Evolutionary conservation across 192 early-diverging fungal species (phyloP).

Genomic region (Linnemannia exigua): DNA sequence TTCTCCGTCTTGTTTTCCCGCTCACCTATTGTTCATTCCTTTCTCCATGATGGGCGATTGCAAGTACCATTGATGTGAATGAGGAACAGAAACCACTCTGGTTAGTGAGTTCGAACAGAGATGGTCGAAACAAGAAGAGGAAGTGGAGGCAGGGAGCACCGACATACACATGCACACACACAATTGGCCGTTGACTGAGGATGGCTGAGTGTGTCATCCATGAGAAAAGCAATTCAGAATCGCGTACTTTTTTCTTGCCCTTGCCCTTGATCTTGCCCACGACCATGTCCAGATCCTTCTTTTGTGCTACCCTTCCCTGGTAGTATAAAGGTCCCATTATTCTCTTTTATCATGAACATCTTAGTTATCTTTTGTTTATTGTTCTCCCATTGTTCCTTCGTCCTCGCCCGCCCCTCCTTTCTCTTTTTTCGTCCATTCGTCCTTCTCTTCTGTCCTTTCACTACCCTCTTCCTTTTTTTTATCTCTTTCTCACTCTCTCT

Average conservation of each 20-base stretch:
- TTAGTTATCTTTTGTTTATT: neutral
- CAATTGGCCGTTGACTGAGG: neutral
- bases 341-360: neutral
- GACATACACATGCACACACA: neutral
- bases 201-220: neutral
- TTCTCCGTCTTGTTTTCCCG: neutral
- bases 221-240: neutral
- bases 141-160: neutral
- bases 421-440: neutral
- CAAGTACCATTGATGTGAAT: neutral
- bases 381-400: neutral
- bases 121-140: neutral
- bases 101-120: neutral
- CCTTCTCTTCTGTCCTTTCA: neutral
- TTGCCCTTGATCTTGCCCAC: neutral
- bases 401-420: neutral
- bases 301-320: too few relatives aligned
- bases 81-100: neutral
- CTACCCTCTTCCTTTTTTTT: neutral
- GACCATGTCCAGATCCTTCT: neutral
- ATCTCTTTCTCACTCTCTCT: conserved; percentile 10
- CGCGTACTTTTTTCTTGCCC: neutral
- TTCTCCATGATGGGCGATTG: neutral
- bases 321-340: neutral
- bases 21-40: neutral